Evolutionary conservation across 176 grass and related monocot genomes (phyloP), one percentile per base, ranked within the genome.

Genomic region (Musa itinerans): DNA sequence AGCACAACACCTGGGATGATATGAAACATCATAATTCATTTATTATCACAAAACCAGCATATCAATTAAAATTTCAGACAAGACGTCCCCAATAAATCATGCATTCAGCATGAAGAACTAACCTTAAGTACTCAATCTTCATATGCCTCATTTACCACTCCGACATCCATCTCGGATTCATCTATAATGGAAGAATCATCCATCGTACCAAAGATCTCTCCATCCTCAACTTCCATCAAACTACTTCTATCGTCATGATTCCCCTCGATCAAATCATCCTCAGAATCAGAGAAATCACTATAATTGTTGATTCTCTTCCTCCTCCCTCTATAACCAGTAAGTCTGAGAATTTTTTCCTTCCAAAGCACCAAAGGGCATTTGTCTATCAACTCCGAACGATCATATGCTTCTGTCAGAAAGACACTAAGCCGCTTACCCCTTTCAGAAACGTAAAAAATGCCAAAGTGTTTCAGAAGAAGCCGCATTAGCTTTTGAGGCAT

Each of bases 401-500:
- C 80, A 69, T 96, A 96, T 67, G 89, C 90, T 83, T 92, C 87
- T 5, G 82, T 90, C 75, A 92, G 84, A 80, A 96, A 92, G 55
- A 92, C 87, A 2, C 87, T 96, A 25, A 90, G 17, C 9, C 90
- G 78, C 81, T 90, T 96, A 56, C 93, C 89, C 79, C 85, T 83
- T 79, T 92, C 93, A 11, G 87, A 96, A 54, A 92, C 87, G 76
- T 96, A 96, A 80, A 96, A 96, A 50, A 43, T 43, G 34, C 34
- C 34, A 43, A 6, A 43, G 34, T 43, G 34, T 43, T 43, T 43
- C 34, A 96, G 74, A 17, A 89, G 80, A 51, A 96, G 63, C 74
- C 92, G 84, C 92, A 89, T 91, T 54, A 96, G 79, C 78, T 96
- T 92, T 73, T 96, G 93, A 9, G 93, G 89, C 93, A 90, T 92